Evolutionary conservation across 768 basidiomycete species (phyloP).

Genomic region (Boletus reticulatus): DNA sequence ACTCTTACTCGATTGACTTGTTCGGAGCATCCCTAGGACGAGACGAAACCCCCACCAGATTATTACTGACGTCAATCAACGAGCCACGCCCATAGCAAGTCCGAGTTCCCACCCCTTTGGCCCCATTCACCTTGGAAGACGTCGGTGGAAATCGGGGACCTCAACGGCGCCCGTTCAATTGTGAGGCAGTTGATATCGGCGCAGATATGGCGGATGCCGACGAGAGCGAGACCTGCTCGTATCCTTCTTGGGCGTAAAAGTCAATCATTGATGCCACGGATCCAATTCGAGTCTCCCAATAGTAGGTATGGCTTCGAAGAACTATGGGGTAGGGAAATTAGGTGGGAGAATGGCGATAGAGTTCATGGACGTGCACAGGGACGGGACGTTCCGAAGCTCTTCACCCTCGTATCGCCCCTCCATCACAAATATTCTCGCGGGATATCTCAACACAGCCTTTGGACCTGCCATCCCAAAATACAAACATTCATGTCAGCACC

Average conservation of each 20-base stretch:
- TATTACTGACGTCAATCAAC: too few relatives aligned
- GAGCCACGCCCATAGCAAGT: too few relatives aligned
- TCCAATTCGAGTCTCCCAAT: too few relatives aligned
- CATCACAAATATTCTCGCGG: conserved; percentile 87
- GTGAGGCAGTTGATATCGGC: not conserved
- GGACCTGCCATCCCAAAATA: conserved; percentile 43
- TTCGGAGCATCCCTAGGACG: too few relatives aligned
- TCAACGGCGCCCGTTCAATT: not conserved
- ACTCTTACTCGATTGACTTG: too few relatives aligned
- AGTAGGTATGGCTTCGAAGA: conserved; percentile 79
- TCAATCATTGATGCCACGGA: conserved; percentile 62
- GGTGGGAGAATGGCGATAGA: not conserved
- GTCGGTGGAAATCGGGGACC: conserved; percentile 5
- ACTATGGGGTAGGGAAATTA: conserved; percentile 41
- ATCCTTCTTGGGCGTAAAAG: conserved; percentile 7
- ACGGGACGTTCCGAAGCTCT: conserved; percentile 57
- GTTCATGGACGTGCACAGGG: too few relatives aligned
- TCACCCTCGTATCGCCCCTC: conserved; percentile 89
- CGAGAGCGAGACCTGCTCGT: conserved; percentile 14
- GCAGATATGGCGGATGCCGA: not conserved
- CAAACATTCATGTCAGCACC: not conserved
- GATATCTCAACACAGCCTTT: conserved; percentile 88
- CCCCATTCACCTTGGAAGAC: conserved; percentile 1
- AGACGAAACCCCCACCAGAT: too few relatives aligned
- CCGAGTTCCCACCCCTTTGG: too few relatives aligned